Evolutionary conservation across 2,329 filamentous ascomycete species (phyloP).

Genomic region (Penicillium decumbens): DNA sequence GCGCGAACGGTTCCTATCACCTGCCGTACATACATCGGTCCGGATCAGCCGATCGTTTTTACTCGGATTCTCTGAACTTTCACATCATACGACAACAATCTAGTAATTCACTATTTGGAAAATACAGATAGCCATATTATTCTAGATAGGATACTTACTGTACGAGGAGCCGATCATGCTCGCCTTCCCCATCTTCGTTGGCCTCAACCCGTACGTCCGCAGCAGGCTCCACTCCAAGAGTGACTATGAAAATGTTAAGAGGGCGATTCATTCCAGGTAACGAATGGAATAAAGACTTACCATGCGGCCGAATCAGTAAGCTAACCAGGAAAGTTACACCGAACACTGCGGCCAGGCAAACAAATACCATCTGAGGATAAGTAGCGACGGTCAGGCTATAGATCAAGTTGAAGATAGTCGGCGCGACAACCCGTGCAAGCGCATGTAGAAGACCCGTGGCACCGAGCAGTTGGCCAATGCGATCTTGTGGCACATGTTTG

Average conservation of each 20-base stretch:
- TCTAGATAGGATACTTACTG: neutral
- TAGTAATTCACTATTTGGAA: neutral
- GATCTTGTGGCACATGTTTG: constrained; percentile 81
- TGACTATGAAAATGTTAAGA: constrained; percentile 11
- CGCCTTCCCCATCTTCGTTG: constrained; percentile 20
- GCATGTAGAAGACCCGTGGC: constrained; percentile 83
- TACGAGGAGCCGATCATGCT: constrained; percentile 12
- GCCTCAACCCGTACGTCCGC: constrained; percentile 16
- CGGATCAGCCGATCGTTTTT: constrained; percentile 10
- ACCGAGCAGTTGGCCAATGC: constrained; percentile 81
- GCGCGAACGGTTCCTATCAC: constrained; percentile 10
- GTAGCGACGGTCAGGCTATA: constrained; percentile 75
- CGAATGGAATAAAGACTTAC: constrained; percentile 50
- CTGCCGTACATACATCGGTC: constrained; percentile 4
- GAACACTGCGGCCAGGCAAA: constrained; percentile 66
- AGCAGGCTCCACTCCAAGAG: constrained; percentile 12
- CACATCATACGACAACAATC: neutral
- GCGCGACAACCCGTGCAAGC: constrained; percentile 70
- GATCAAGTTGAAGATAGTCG: constrained; percentile 77
- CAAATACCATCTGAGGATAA: constrained; percentile 78
- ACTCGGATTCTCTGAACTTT: neutral
- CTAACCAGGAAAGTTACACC: constrained; percentile 60
- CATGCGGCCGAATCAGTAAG: constrained; percentile 66
- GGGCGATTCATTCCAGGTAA: neutral
- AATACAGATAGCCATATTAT: neutral